Conservation (phyloP, 306 rosid genomes). For the Cucurbita argyrosperma region DNA sequence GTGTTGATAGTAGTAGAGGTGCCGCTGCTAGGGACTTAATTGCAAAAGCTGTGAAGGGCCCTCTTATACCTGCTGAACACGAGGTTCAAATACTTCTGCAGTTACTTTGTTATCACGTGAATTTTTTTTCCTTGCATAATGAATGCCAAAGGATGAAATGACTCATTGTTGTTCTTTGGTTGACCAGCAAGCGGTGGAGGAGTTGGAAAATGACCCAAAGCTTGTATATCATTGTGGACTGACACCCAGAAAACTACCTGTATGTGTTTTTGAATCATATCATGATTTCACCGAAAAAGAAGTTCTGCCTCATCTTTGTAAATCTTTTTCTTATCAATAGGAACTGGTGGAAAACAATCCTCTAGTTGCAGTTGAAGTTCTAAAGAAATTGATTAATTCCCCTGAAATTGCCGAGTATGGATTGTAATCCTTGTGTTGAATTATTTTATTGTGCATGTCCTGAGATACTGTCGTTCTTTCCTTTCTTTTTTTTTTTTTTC, state of each 20-base stretch:
- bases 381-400: constrained; percentile 76
- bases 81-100: constrained; percentile 37
- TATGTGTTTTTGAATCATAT: constrained; percentile 22
- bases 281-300: constrained; percentile 5
- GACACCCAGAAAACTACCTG: constrained; percentile 91
- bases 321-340: constrained; percentile 28
- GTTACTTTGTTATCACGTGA: not conserved
- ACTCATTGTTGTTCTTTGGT: constrained; percentile 15
- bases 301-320: constrained; percentile 1
- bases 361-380: constrained; percentile 87
- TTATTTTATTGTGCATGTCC: not conserved
- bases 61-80: constrained; percentile 78
- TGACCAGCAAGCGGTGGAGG: constrained; percentile 70
- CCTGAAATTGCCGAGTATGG: constrained; percentile 85
- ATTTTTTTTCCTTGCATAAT: not conserved
- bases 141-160: constrained; percentile 16
- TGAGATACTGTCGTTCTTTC: not conserved
- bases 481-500: not conserved
- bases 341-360: constrained; percentile 95
- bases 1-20: constrained; percentile 89
- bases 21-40: constrained; percentile 86
- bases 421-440: not conserved
- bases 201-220: constrained; percentile 66
- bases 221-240: constrained; percentile 94
- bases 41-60: constrained; percentile 84